Percentiles rank a stretch among this genome's conserved stretches.
These are phyloP conservation scores for Epichloe scottii DNA, from an alignment of 2,329 filamentous ascomycete genomes.

Conservation along the genomic window DNA sequence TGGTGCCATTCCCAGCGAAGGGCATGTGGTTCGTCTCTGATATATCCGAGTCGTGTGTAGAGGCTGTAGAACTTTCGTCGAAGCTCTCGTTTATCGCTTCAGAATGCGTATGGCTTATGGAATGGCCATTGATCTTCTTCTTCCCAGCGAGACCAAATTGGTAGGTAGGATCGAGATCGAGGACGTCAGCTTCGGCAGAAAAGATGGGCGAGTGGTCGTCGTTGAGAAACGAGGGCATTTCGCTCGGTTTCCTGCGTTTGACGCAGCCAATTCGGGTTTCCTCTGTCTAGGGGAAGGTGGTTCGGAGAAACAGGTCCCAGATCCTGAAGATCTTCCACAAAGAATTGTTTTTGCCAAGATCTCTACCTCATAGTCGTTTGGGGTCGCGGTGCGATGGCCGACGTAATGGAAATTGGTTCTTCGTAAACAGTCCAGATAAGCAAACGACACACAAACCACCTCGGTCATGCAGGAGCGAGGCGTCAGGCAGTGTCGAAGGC, in stretches of 20 bases:
- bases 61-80: constrained; percentile 41
- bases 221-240: constrained; percentile 44
- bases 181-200: constrained; percentile 28
- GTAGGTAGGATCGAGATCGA: constrained; percentile 30
- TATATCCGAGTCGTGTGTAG: constrained; percentile 38
- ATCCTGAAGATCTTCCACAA: neutral
- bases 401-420: neutral
- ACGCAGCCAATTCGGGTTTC: neutral
- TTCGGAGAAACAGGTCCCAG: neutral
- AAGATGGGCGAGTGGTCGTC: constrained; percentile 31
- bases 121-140: constrained; percentile 23
- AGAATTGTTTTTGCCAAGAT: neutral
- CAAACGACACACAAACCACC: neutral
- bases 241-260: constrained; percentile 10
- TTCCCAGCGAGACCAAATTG: constrained; percentile 24
- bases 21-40: constrained; percentile 32
- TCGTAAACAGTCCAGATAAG: neutral
- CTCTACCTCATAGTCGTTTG: neutral
- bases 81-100: constrained; percentile 38
- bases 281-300: neutral
- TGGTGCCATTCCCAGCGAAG: constrained; percentile 30
- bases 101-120: constrained; percentile 28
- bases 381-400: neutral
- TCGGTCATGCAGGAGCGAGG: neutral
- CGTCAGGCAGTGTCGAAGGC: neutral